These are phyloP conservation scores for Dunaliella primolecta DNA, from an alignment of 139 green algal genomes.

Conservation along the genomic window DNA sequence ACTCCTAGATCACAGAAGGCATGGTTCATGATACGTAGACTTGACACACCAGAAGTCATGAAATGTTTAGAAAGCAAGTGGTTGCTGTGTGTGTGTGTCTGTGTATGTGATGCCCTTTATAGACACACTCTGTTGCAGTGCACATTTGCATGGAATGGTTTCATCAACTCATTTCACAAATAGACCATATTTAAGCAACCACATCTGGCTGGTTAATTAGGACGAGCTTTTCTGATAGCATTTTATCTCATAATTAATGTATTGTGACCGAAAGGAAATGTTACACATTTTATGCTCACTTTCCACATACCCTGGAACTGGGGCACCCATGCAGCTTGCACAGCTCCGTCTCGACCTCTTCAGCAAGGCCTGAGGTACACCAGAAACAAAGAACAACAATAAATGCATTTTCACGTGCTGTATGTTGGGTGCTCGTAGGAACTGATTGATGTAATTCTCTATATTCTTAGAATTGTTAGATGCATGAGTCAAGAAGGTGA, in stretches of 20 bases:
- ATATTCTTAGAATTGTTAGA: no score
- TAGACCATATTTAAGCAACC: no score
- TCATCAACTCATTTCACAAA: not conserved
- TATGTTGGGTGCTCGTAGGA: not conserved
- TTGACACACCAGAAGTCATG: not conserved
- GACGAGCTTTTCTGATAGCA: no score
- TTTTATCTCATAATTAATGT: not conserved
- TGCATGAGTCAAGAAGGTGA: not conserved
- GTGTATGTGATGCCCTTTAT: not conserved
- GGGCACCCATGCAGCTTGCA: not conserved
- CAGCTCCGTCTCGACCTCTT: not conserved
- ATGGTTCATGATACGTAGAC: not conserved
- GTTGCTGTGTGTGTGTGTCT: not conserved
- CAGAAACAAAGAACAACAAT: not conserved
- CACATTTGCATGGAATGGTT: no score
- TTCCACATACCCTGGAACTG: not conserved
- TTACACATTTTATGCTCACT: not conserved
- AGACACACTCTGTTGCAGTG: not conserved
- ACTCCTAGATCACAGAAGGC: not conserved
- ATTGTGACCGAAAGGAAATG: not conserved
- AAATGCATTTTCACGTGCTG: not conserved
- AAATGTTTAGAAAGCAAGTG: not conserved
- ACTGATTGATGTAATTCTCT: no score
- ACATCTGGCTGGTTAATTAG: no score
- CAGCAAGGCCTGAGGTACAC: not conserved